phyloP scores from a whole-genome alignment of 202 grass and related monocot genomes.

The Cymbopogon flexuosus region DNA sequence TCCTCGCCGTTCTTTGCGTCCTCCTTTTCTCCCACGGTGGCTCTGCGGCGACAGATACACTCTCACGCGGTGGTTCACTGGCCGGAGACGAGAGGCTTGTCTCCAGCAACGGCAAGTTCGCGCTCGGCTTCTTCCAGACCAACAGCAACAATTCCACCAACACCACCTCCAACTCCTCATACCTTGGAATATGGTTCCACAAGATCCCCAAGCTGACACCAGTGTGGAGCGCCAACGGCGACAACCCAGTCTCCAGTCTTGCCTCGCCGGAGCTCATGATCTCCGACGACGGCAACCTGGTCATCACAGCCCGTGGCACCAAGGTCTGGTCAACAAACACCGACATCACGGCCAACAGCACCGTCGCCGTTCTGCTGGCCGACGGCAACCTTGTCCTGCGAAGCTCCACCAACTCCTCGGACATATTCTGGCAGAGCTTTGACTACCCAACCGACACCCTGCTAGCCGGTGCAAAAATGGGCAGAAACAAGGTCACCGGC shows the following conservation, averaged over 20 bases:
- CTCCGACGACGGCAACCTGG: slow-evolving; percentile 34
- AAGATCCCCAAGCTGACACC: background rate
- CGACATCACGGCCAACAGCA: background rate
- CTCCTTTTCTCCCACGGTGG: background rate
- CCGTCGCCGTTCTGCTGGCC: background rate
- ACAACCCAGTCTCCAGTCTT: slow-evolving; percentile 8
- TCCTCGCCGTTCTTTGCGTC: background rate
- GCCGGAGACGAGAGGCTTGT: slow-evolving; percentile 13
- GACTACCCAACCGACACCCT: slow-evolving; percentile 46
- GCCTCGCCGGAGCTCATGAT: slow-evolving; percentile 10
- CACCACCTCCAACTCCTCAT: background rate
- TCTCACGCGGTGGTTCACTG: slow-evolving; percentile 21
- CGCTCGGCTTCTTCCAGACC: slow-evolving; percentile 45
- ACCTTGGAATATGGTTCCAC: slow-evolving; percentile 50
- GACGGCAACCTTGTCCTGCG: slow-evolving; percentile 48
- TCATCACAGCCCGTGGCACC: slow-evolving; percentile 4
- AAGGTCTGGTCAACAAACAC: slow-evolving; percentile 30
- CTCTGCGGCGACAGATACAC: background rate
- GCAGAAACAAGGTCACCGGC: slow-evolving; percentile 36
- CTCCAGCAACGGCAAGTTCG: slow-evolving; percentile 41
- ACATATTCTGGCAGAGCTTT: slow-evolving; percentile 55
- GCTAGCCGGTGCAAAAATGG: slow-evolving; percentile 31
- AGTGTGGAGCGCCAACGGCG: slow-evolving; percentile 47
- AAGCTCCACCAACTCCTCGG: slow-evolving; percentile 25
- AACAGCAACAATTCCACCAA: background rate